These are phyloP conservation scores for Microsporum ferrugineum DNA, from an alignment of 2,329 filamentous ascomycete genomes.

Conservation along the genomic window DNA sequence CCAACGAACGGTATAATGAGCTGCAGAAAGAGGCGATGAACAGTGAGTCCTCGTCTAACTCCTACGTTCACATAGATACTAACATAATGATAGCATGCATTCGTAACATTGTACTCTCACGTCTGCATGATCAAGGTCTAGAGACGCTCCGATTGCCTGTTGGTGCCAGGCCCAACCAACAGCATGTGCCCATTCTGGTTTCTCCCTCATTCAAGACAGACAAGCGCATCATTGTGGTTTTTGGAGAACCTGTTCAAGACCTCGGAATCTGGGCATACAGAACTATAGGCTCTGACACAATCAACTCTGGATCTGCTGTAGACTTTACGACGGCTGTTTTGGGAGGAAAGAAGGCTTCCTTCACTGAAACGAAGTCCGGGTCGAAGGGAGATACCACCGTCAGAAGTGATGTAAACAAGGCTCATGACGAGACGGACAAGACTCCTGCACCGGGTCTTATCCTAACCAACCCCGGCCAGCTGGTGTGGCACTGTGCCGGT, in stretches of 20 bases:
- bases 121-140: slow-evolving; percentile 53
- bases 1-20: slow-evolving; percentile 65
- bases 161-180: slow-evolving; percentile 35
- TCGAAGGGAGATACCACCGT: slow-evolving; percentile 18
- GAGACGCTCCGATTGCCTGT: slow-evolving; percentile 52
- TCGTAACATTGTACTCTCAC: slow-evolving; percentile 47
- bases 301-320: slow-evolving; percentile 60
- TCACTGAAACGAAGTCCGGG: slow-evolving; percentile 18
- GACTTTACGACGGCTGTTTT: slow-evolving; percentile 45
- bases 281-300: slow-evolving; percentile 50
- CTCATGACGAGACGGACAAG: slow-evolving; percentile 2
- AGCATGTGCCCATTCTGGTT: slow-evolving; percentile 59
- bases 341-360: background rate
- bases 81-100: slow-evolving; percentile 45
- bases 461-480: slow-evolving; percentile 65
- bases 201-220: slow-evolving; percentile 45
- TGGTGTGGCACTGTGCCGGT: slow-evolving; percentile 61
- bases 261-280: slow-evolving; percentile 65
- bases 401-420: background rate
- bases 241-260: slow-evolving; percentile 61
- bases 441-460: slow-evolving; percentile 47
- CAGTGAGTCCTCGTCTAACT: slow-evolving; percentile 37
- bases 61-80: background rate
- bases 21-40: slow-evolving; percentile 65
- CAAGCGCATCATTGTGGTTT: slow-evolving; percentile 57